These are phyloP conservation scores for Acanthamoeba healyi DNA, from an alignment of 208 protist species.

Conservation along the genomic window DNA sequence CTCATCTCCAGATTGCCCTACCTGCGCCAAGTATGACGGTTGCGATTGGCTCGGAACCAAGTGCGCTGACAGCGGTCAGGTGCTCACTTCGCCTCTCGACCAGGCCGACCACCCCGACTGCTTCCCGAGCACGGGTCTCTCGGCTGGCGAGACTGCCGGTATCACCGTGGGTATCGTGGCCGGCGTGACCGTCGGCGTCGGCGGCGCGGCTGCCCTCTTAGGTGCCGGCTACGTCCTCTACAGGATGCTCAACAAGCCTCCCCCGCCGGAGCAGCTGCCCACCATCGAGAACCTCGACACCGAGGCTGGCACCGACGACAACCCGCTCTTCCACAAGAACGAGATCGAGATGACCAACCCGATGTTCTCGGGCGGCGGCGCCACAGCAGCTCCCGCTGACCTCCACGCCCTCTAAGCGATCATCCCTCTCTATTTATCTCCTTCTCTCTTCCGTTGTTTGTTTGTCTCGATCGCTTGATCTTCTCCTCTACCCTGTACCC, in stretches of 20 bases:
- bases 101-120: conserved; percentile 31
- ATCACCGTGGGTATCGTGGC: conserved; percentile 62
- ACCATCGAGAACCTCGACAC: conserved; percentile 66
- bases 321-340: conserved; percentile 60
- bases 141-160: conserved; percentile 43
- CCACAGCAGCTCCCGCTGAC: not conserved
- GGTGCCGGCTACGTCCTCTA: conserved; percentile 60
- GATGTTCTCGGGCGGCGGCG: conserved; percentile 32
- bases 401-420: conserved; percentile 7
- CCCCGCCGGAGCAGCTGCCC: conserved; percentile 48
- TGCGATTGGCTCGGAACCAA: conserved; percentile 9
- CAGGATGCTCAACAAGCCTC: conserved; percentile 61
- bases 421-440: not conserved
- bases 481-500: too few relatives aligned
- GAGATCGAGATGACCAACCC: conserved; percentile 65
- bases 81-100: conserved; percentile 19
- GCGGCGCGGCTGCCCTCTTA: conserved; percentile 23
- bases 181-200: conserved; percentile 40
- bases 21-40: not conserved
- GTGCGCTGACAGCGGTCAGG: conserved; percentile 36
- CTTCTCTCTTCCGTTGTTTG: not conserved
- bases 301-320: conserved; percentile 62
- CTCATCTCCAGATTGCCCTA: not conserved
- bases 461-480: too few relatives aligned
- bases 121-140: conserved; percentile 3